These are phyloP conservation scores for Schoenoplectus triqueter DNA, from an alignment of 202 grass and related monocot species.

Conservation along the genomic window DNA sequence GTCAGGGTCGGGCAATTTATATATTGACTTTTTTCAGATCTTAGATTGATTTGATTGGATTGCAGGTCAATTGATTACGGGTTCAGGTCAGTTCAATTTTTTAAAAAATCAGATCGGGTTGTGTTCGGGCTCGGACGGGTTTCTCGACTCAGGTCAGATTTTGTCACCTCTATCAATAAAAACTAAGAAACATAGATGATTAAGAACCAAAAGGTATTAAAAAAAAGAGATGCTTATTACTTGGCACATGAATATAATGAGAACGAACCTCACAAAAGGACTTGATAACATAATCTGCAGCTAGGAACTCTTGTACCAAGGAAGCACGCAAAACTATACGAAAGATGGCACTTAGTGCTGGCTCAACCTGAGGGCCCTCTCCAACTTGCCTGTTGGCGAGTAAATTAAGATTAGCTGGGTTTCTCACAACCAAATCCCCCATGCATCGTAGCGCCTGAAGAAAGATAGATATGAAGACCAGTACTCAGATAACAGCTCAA, in stretches of 20 bases:
- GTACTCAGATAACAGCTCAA: constrained; percentile 7
- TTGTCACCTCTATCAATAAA: too few species aligned
- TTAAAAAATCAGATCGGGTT: too few species aligned
- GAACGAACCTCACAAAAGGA: constrained; percentile 89
- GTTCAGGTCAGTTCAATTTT: too few species aligned
- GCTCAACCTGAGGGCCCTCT: constrained; percentile 89
- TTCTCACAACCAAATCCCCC: constrained; percentile 85
- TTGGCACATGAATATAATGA: neutral
- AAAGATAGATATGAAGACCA: constrained; percentile 33
- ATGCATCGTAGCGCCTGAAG: constrained; percentile 84
- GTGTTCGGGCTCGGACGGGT: too few species aligned
- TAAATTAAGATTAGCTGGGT: constrained; percentile 83
- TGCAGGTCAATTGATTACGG: too few species aligned
- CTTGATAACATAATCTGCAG: constrained; percentile 94
- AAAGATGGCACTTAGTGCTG: constrained; percentile 85
- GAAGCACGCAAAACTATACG: constrained; percentile 78
- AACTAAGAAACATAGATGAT: constrained; percentile 4
- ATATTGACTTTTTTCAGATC: too few species aligned
- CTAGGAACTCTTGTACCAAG: constrained; percentile 80
- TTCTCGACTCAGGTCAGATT: too few species aligned
- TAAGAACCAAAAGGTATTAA: constrained; percentile 19
- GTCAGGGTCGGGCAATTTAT: too few species aligned
- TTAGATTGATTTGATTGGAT: too few species aligned
- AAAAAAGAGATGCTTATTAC: constrained; percentile 29
- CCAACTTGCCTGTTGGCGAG: constrained; percentile 86